These are phyloP conservation scores for Blepharisma japonicum DNA, from an alignment of 73 alveolate species.

Conservation along the genomic window DNA sequence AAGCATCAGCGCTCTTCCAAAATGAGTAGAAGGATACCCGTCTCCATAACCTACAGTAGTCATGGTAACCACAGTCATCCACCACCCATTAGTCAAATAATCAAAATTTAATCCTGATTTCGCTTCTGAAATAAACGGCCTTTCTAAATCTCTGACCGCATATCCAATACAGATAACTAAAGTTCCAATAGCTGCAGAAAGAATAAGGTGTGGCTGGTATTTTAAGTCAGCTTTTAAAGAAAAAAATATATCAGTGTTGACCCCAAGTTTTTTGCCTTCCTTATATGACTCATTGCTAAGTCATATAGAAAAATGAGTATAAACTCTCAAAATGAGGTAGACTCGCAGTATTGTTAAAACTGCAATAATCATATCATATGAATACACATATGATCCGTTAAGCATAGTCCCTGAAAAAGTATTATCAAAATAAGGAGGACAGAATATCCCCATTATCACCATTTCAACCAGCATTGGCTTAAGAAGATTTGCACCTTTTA, in stretches of 20 bases:
- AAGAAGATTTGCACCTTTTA: not conserved
- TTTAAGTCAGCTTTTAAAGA: not conserved
- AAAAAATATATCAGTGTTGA: not conserved
- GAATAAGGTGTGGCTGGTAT: not conserved
- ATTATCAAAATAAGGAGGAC: not conserved
- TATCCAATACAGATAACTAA: not conserved
- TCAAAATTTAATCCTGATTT: not conserved
- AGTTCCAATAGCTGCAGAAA: not conserved
- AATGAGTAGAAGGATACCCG: not conserved
- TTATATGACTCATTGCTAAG: not conserved
- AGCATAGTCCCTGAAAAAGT: conserved; percentile 10
- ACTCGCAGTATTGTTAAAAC: not conserved
- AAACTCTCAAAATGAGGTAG: not conserved
- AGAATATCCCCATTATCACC: conserved; percentile 4
- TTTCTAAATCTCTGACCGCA: not conserved
- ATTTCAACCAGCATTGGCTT: not conserved
- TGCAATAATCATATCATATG: not conserved
- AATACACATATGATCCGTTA: not conserved
- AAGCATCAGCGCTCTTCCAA: not conserved
- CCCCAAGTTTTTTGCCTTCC: not conserved
- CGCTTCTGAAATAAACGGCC: not conserved
- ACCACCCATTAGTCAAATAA: not conserved
- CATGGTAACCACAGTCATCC: not conserved
- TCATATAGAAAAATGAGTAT: not conserved
- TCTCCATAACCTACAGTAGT: not conserved